Evolutionary conservation across 495 filamentous ascomycete genomes (phyloP), one percentile per base, ranked within the genome.

Genomic region (Lasiosphaeriaceae sp.): DNA sequence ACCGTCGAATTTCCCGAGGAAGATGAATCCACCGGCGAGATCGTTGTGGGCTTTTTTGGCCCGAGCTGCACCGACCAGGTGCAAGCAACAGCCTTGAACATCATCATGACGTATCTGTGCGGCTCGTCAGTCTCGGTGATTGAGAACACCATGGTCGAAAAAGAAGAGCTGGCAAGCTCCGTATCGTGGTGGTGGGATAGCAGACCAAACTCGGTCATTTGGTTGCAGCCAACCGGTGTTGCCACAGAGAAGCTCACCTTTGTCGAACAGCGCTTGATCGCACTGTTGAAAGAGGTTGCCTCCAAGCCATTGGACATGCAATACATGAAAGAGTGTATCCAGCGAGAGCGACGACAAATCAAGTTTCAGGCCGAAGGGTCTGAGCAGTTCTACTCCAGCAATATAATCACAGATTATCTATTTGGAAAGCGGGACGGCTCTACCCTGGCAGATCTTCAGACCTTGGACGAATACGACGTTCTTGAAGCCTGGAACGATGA

Each of bases 1-100:
- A 89, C 76, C 6, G 86, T 97, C 34, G 86, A 95, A 56, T 99
- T 99, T 62, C 95, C 94, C 0, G 95, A 99, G 71, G 92, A 96
- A 65, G 94, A 99, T 60, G 94, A 99, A 61, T 90, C 89, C 1
- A 87, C 80, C 52, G 94, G 94, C 37, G 92, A 97, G 65, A 82
- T 97, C 44, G 66, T 87, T 50, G 80, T 97, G 43, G 87, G 79
- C 7, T 94, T 94, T 69, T 81, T 97, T 53, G 94, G 94, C 35
- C 95, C 94, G 0, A 78, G 84, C 56, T 89, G 86, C 69, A 85
- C 77, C 57, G 85, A 96, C 64, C 61, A 74, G 77, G 58, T 80
- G 46, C 61, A 71, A 70, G 81, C 78, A 16, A 83, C 83, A 1
- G 95, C 92, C 17, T 61, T 97, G 19, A 86, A 86, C 62, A 83